Evolutionary conservation across 2,329 filamentous ascomycete species (phyloP), one percentile per base, ranked within the genome.

Genomic region (Colletotrichum sp.): DNA sequence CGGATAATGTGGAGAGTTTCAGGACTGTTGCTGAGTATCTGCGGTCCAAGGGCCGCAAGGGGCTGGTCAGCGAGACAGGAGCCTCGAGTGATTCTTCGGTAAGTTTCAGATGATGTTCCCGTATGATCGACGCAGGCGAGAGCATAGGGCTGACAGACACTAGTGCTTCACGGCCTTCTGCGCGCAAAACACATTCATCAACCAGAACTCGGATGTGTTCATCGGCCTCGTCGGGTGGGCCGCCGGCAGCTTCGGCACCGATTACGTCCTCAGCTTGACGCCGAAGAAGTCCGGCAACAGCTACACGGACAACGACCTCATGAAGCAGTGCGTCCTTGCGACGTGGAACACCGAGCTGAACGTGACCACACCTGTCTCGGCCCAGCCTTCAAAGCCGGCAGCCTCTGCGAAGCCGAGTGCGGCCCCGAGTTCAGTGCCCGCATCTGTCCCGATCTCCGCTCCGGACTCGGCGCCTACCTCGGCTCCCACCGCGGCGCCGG

Each of bases 11-110:
- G 4, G 85, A 85, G 49, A 87, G 84, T 4, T 90, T 92, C 80
- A 81, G 82, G 24, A 83, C 84, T 0, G 82, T 91, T 2, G 88
- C 89, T 1, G 82, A 83, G 4, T 91, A 86, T 78, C 77, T 92
- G 69, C 82, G 88, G 67, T 78, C 82, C 24, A 87, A 88, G 67
- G 87, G 88, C 6, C 83, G 90, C 7, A 83, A 87, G 78, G 90
- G 87, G 6, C 80, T 92, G 12, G 80, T 91, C 21, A 89, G 86
- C 18, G 90, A 92, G 82, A 89, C 88, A 4, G 90, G 90, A 8
- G 89, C 87, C 0, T 88, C 86, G 3, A 83, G 82, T 78, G 84
- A 86, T 68, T 75, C 81, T 5, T 83, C 86, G 57, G 86, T 87
- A 80, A 78, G 85, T 79, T 24, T 49, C 24, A 21, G 24, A 30